Evolutionary conservation across 116 monocot species (phyloP).

Genomic region (Dioscorea cayenensis): DNA sequence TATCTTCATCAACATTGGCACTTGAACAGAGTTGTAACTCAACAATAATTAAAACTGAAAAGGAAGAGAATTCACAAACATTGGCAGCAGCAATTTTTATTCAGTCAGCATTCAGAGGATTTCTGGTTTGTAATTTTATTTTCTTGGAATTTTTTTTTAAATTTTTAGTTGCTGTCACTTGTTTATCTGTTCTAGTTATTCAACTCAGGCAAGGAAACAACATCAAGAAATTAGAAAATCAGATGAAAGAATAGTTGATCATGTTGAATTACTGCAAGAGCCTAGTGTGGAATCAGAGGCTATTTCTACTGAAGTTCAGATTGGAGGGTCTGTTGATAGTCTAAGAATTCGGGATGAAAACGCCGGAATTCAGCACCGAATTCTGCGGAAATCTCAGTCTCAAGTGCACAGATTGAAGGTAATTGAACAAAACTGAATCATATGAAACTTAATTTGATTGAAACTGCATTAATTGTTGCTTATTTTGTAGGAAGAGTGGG

Average conservation of each 20-base stretch:
- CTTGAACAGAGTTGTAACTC: constrained; percentile 11
- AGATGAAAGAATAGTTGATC: constrained; percentile 11
- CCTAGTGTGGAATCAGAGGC: constrained; percentile 26
- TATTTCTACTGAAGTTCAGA: constrained; percentile 57
- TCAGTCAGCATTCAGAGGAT: constrained; percentile 77
- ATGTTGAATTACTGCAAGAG: constrained; percentile 11
- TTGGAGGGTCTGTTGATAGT: constrained; percentile 51
- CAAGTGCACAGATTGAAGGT: constrained; percentile 52
- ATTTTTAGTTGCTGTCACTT: too few relatives aligned
- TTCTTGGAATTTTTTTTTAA: not conserved
- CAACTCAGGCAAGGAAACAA: constrained; percentile 36
- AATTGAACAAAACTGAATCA: constrained; percentile 1
- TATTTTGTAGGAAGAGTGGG: constrained; percentile 60
- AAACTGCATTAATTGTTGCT: not conserved
- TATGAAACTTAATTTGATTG: too few relatives aligned
- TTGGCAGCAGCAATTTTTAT: constrained; percentile 58
- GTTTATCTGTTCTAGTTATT: not conserved
- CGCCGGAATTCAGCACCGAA: constrained; percentile 8
- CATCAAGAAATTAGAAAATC: constrained; percentile 13
- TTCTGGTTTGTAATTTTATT: constrained; percentile 38
- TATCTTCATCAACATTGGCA: not conserved
- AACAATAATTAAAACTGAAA: constrained; percentile 2
- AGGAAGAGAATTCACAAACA: constrained; percentile 3
- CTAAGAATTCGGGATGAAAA: constrained; percentile 30
- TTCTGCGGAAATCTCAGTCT: constrained; percentile 26